Evolutionary conservation across 164 flowering plant species (phyloP).

Genomic region (Magnolia kwangsiensis): DNA sequence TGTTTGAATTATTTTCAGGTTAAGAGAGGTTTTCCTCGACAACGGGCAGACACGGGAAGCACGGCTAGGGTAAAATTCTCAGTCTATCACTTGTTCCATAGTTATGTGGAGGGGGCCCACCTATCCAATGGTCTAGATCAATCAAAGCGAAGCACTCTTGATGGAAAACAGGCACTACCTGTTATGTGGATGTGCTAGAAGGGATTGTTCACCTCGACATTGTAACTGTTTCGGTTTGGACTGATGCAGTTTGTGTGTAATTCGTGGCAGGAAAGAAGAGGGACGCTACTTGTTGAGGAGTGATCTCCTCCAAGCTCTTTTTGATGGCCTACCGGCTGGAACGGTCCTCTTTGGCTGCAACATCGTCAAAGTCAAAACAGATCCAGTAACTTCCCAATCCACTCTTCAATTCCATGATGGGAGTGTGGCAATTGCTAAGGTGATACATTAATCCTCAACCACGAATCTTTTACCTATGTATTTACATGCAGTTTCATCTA

Average conservation of each 20-base stretch:
- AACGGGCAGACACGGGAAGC: conserved; percentile 4
- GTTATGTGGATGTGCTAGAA: too few relatives aligned
- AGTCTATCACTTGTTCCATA: not conserved
- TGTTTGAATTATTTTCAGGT: conserved; percentile 8
- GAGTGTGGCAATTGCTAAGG: conserved; percentile 37
- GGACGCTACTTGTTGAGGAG: conserved; percentile 37
- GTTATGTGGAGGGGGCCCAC: too few relatives aligned
- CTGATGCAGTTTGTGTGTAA: not conserved
- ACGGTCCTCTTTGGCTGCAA: conserved; percentile 35
- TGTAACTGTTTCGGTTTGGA: too few relatives aligned
- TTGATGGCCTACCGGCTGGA: conserved; percentile 28
- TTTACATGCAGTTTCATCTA: too few relatives aligned
- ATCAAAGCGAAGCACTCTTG: too few relatives aligned
- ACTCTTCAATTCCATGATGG: conserved; percentile 37
- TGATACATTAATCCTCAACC: not conserved
- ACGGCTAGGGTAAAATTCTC: conserved; percentile 14
- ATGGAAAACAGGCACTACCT: too few relatives aligned
- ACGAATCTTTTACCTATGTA: too few relatives aligned
- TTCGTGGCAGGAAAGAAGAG: conserved; percentile 32
- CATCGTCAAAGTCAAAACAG: conserved; percentile 24
- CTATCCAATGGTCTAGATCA: too few relatives aligned
- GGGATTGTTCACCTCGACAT: too few relatives aligned
- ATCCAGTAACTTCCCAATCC: conserved; percentile 21
- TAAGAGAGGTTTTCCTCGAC: conserved; percentile 17
- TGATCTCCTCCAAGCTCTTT: conserved; percentile 33